Evolutionary conservation across 1,139 yeast genomes (phyloP).

Genomic region (Geotrichum fermentans): DNA sequence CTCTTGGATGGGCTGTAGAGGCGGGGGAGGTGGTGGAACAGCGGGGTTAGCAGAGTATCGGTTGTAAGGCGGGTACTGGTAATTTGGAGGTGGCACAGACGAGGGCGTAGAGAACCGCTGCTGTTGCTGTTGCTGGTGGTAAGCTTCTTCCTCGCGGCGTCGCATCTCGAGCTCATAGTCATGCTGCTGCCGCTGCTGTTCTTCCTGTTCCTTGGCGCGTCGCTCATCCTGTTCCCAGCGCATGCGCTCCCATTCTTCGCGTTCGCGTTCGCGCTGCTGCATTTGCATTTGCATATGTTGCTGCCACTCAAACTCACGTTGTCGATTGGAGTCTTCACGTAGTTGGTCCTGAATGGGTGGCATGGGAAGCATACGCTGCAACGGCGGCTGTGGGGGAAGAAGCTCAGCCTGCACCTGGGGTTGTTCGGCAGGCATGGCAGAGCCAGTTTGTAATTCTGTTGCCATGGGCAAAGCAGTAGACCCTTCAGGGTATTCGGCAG

Average conservation of each 20-base stretch:
- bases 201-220: slow-evolving; percentile 1
- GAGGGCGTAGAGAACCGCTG: background rate
- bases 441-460: background rate
- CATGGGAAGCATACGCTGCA: background rate
- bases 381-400: background rate
- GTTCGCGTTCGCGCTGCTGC: slow-evolving; percentile 13
- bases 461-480: background rate
- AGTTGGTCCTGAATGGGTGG: background rate
- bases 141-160: background rate
- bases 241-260: slow-evolving; percentile 16
- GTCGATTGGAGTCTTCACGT: slow-evolving; percentile 1
- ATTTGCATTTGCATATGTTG: slow-evolving; percentile 5
- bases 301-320: slow-evolving; percentile 8
- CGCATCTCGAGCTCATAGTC: background rate
- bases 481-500: background rate
- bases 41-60: background rate
- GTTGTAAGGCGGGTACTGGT: background rate
- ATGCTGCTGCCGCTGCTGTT: background rate
- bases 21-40: background rate
- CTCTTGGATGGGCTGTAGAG: background rate
- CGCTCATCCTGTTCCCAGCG: slow-evolving; percentile 13
- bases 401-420: background rate
- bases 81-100: background rate
- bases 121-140: background rate
- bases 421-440: background rate